Evolutionary conservation across 176 grass and related monocot species (phyloP), one percentile per base, ranked within the genome.

Genomic region (Zoysia japonica): DNA sequence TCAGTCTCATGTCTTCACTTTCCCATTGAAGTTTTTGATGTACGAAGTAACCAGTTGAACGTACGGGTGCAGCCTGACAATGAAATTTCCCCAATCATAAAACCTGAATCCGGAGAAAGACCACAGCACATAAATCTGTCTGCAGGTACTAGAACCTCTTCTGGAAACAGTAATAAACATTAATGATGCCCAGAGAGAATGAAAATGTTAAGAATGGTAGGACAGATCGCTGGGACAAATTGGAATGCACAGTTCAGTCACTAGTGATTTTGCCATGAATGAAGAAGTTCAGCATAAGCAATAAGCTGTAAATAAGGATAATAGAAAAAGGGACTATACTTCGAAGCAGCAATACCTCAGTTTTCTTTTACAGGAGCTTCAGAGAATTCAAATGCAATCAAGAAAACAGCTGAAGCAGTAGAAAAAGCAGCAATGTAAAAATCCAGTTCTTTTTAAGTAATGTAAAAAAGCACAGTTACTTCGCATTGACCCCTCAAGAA

Each of bases 141-240:
- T 14, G n/a, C 45, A 78, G 78, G 43, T 81, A 55, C 49, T 43
- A 63, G 9, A 47, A 46, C 42, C n/a, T 44, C 41, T 72, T 67
- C 66, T 45, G 1, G 36, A 59, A 36, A 81, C 50, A 71, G 38
- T 66, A 77, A 52, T 0, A 67, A 45, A 43, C 46, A 63, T 15
- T 75, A 44, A 80, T 41, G 2, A 44, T 75, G 56, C 77, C 78
- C 66, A 77, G 7, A 67, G 36, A 2, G 67, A 82, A 61, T 39
- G 10, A 72, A 48, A n/a, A 19, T 51, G 42, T 48, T 49, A 76
- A 44, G 2, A 79, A 20, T 73, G n/a, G 63, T 65, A n/a, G 6
- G 8, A 53, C 66, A 20, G 64, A 84, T 42, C 2, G 1, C 67
- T 47, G 53, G 35, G 38, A 12, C 7, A 19, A 51, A 40, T 74